Percentiles rank a stretch among this genome's conserved stretches.
Evolutionary conservation across 1,284 basidiomycete species (phyloP).

Genomic region (Naganishia sp.): DNA sequence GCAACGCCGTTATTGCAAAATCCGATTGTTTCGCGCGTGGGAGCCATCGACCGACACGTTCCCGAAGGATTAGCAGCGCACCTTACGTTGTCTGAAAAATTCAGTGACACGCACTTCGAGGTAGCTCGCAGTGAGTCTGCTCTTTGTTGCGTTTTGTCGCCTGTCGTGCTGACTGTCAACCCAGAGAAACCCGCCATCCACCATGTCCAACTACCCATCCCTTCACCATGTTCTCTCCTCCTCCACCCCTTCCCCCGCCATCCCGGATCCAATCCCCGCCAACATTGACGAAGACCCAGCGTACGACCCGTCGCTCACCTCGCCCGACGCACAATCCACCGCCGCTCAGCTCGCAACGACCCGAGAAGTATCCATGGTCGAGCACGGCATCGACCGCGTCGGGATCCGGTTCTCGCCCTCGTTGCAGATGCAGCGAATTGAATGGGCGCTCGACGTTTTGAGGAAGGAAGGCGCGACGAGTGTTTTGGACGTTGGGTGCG

Average conservation of each 20-base stretch:
- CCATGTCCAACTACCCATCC: conserved; percentile 18
- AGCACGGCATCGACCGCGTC: conserved; percentile 46
- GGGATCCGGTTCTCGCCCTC: conserved; percentile 48
- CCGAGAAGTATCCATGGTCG: conserved; percentile 52
- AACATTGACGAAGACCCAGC: conserved; percentile 31
- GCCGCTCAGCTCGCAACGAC: conserved; percentile 33
- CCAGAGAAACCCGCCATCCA: background rate
- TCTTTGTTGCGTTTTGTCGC: no score
- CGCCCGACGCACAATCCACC: conserved; percentile 34
- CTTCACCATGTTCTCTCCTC: conserved; percentile 18
- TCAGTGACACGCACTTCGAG: no score
- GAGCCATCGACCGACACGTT: no score
- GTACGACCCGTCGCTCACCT: conserved; percentile 33
- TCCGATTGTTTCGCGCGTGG: no score
- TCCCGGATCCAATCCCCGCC: conserved; percentile 13
- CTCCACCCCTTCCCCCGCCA: conserved; percentile 8
- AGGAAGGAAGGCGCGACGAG: conserved; percentile 46
- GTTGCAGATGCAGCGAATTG: conserved; percentile 43
- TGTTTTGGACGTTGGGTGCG: conserved; percentile 54
- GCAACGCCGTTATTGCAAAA: no score
- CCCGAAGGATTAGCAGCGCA: no score
- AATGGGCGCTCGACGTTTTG: conserved; percentile 51
- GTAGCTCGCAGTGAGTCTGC: no score
- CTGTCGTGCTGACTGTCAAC: no score
- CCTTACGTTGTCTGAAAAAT: no score